Base-by-base conservation (phyloP, 352 stramenopile genomes). In the Achlya hypogyna region DNA sequence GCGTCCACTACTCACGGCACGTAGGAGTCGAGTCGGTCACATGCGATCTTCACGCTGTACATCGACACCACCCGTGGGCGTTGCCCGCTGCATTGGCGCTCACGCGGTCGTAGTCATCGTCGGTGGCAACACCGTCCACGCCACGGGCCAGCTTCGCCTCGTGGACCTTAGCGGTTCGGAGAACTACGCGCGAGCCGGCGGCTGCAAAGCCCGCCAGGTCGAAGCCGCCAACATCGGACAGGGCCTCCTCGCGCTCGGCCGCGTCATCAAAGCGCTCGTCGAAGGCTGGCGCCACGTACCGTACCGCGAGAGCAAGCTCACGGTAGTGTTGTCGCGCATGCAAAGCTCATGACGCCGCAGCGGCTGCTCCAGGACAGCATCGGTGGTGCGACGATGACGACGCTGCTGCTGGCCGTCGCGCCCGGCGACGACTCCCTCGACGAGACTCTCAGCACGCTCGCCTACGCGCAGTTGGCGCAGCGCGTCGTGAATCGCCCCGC, bases 211-310 rank as follows among this genome's bases (percentile, higher is more conserved):
- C 69, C 81, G 96, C 0, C 75, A 97, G 62, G 95, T 89, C 62
- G 95, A 99, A 82, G 95, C 93, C 32, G 98, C 98, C 53, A 88
- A 98, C 71, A 99, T 99, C 74, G 99, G 99, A 78, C 96, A 98
- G 73, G 96, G 96, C 1, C 79, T 99, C 27, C 78, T 99, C 20
- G 95, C 93, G 9, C 83, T 99, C 16, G 96, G 96, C 3, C 98
- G 98, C 70, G 96, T 99, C 28, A 98, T 99, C 65, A 98, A 95
- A 66, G 93, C 95, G 10, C 78, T 99, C 9, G 94, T 89, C n/a
- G 91, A 98, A 45, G 81, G 93, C 43, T 87, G 88, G 54, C 94
- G 94, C 63, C 95, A 98, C 69, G 85, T 98, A 6, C 93, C 92
- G 5, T 98, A 98, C 64, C 88, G 93, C 38, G 92, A 98, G 71